Conservation (phyloP, 2,329 filamentous ascomycete genomes). For the Talaromyces islandicus region DNA sequence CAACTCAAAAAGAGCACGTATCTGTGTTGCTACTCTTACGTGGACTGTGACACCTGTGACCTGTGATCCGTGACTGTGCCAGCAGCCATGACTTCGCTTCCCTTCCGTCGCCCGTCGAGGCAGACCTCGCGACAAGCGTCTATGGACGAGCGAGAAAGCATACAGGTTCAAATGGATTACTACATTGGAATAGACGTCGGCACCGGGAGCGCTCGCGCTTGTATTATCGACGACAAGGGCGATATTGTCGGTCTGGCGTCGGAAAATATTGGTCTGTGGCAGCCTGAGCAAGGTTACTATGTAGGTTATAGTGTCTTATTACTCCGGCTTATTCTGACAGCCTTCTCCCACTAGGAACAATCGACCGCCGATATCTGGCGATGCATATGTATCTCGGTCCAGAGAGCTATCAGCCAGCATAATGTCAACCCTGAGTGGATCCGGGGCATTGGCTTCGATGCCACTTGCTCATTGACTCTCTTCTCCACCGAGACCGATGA, state of each 20-base stretch:
- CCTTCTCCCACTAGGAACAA: slow-evolving; percentile 65
- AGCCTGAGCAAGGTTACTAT: slow-evolving; percentile 69
- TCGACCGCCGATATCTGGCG: slow-evolving; percentile 96
- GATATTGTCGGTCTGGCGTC: slow-evolving; percentile 72
- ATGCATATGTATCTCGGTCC: slow-evolving; percentile 85
- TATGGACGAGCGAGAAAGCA: slow-evolving; percentile 49
- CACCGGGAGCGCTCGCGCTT: slow-evolving; percentile 89
- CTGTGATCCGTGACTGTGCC: background rate
- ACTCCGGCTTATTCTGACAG: background rate
- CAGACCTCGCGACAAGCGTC: slow-evolving; percentile 33
- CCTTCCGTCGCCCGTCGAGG: slow-evolving; percentile 26
- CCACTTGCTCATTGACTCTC: slow-evolving; percentile 93
- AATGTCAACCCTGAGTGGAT: slow-evolving; percentile 69
- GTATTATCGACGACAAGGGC: slow-evolving; percentile 86
- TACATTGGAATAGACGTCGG: slow-evolving; percentile 92
- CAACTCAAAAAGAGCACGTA: background rate
- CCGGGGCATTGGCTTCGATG: slow-evolving; percentile 92
- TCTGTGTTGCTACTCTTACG: background rate
- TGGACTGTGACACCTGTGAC: slow-evolving; percentile 1
- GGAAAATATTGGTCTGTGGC: slow-evolving; percentile 74
- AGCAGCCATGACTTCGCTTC: slow-evolving; percentile 25
- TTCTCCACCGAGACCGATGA: slow-evolving; percentile 86
- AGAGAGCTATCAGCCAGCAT: slow-evolving; percentile 74
- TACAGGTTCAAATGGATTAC: slow-evolving; percentile 53
- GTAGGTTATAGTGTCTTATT: slow-evolving; percentile 45